Base-by-base conservation (phyloP, 1,284 basidiomycete genomes). In the Ustilago nuda region DNA sequence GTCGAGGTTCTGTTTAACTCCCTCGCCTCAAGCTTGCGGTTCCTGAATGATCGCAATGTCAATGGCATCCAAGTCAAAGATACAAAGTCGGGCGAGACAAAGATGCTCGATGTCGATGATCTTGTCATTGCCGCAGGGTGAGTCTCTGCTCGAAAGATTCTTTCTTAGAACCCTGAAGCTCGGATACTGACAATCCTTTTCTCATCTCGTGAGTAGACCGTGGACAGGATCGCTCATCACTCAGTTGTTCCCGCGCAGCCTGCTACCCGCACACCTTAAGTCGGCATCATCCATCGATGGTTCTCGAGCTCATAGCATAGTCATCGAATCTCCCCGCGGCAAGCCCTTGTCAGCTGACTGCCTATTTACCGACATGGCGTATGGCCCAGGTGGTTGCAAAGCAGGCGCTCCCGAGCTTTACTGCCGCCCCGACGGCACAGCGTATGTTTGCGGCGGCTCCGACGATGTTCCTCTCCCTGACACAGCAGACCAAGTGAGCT, bases 181-280 rank as follows among this genome's bases (percentile, higher is more conserved):
- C 9, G 15, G 8, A 13, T 39, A 39, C 36, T 55, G 36, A 55
- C 53, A 23, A 27, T 55, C 17, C 12, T n/a, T 41, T 30, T 37
- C n/a, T 37, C 4, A 32, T 41, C 19, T 27, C 36, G 11, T 19
- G 19, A 19, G n/a, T 15, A 61, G 94, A 13, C 93, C 93, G 1
- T 98, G 95, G 95, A 93, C 94, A 0, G 89, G 93, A 0, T 82
- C 84, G 51, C 87, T 91, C 8, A 87, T 89, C 45, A 74, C 82
- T 27, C 84, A 87, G 61, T 87, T 92, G 30, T 88, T 91, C 69
- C 88, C 89, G 13, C 67, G 64, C 17, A 68, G 62, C 17, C 62
- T 67, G 12, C 79, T 87, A 13, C 72, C 78, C 4, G 32, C 61
- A 35, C 69, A 76, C 27, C 82, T 87, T 23, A 87, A 87, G 11